Evolutionary conservation across 2,329 filamentous ascomycete genomes (phyloP).

Genomic region (Sclerotinia glacialis): DNA sequence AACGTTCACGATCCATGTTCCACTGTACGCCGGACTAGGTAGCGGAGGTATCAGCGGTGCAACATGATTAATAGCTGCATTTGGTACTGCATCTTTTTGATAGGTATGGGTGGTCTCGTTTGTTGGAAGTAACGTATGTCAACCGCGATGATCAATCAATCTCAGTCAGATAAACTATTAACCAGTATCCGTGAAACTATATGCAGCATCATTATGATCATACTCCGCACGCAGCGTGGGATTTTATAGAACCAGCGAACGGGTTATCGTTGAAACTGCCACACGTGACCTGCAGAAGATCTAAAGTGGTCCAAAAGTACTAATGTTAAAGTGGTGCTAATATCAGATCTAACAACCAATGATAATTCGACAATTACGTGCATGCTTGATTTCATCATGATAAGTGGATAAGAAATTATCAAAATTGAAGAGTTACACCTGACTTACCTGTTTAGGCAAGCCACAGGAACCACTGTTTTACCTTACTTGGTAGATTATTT

Average conservation of each 20-base stretch:
- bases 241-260: background rate
- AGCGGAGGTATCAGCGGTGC: background rate
- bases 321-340: background rate
- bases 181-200: background rate
- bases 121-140: no score
- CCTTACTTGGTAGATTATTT: background rate
- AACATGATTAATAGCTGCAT: background rate
- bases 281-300: constrained; percentile 1
- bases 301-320: background rate
- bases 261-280: background rate
- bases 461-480: background rate
- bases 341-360: background rate
- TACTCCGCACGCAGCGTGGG: background rate
- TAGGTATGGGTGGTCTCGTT: no score
- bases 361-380: background rate
- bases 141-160: background rate
- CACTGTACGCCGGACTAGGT: background rate
- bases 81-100: no score
- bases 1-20: background rate
- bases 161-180: background rate
- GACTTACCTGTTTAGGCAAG: background rate
- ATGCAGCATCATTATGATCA: background rate
- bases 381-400: background rate
- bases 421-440: no score
- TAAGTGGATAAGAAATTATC: background rate